A percentile compares a stretch with the other conserved stretches of the same genome.
These are phyloP conservation scores for Eucalyptus coolabah DNA, from an alignment of 345 rosid genomes.

Conservation along the genomic window DNA sequence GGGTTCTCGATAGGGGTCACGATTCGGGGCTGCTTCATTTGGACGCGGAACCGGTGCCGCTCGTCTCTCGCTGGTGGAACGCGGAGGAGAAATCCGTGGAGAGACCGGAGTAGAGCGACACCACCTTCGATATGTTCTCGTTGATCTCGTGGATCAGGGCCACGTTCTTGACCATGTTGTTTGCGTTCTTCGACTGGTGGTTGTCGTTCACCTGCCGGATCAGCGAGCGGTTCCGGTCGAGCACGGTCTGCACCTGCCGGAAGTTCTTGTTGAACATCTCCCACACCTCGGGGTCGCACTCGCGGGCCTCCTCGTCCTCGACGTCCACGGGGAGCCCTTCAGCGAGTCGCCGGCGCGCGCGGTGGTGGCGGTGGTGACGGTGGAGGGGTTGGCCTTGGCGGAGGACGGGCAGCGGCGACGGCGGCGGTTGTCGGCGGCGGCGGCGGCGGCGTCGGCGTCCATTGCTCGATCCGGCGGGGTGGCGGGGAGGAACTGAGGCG, in stretches of 20 bases:
- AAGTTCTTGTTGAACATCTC: constrained; percentile 33
- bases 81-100: constrained; percentile 34
- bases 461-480: not conserved
- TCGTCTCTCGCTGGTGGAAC: constrained; percentile 16
- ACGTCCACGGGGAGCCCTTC: not conserved
- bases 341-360: not conserved
- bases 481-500: not conserved
- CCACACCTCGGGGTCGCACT: constrained; percentile 55
- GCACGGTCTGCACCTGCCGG: constrained; percentile 58
- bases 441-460: not conserved
- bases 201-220: constrained; percentile 89
- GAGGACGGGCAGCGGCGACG: not conserved
- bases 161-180: constrained; percentile 87
- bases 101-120: constrained; percentile 61
- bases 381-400: constrained; percentile 1
- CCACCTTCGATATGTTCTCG: constrained; percentile 75
- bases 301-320: not conserved
- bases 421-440: not conserved
- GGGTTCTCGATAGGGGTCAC: not conserved
- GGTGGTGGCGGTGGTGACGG: not conserved
- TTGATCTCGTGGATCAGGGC: constrained; percentile 84
- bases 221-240: constrained; percentile 71
- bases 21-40: not conserved
- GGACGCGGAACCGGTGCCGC: constrained; percentile 2
- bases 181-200: constrained; percentile 63